Evolutionary conservation across 202 grass and related monocot species (phyloP), one percentile per base, ranked within the genome.

Genomic region (Dendrocalamus latiflorus): DNA sequence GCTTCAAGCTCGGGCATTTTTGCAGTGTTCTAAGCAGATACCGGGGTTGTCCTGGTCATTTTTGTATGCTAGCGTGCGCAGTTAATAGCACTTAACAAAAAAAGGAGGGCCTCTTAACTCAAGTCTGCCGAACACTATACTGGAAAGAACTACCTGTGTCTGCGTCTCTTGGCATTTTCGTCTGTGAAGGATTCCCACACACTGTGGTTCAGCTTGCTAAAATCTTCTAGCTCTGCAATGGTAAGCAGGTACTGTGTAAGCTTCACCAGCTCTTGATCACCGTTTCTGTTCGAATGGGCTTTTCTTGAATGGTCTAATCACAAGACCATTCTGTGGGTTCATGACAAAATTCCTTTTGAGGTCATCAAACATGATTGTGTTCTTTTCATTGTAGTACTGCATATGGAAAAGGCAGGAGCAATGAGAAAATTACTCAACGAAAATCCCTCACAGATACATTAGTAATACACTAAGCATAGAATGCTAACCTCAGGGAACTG

Each of bases 331-430:
- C 63, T 99, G 93, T 37, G 96, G 96, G 64, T 99, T 99, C 96
- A 99, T 99, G 61, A 96, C 86, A 11, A 93, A 99, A 57, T 96
- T 96, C 84, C 96, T 91, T 75, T 81, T 85, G 53, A 99, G 90
- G 77, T 99, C 96, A 83, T 99, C 96, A 82, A 99, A 99, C 96
- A 96, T 99, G 63, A 99, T 92, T 21, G 91, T 99, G 86, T 94
- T 99, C 57, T 70, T 90, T 33, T 90, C 84, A 42, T 51, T 99
- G 78, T 96, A 99, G 76, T 85, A 95, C 93, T 99, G 96, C 78
- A 84, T 84, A 86, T 38, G 70, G 33, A 79, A 53, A 57, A 81
- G 8, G 33, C 30, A 62, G 48, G 25, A 37, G 26, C 14, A 56
- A 75, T 48, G 36, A 64, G 64, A 10, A 88, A 51, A 44, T 53